Base-by-base conservation (phyloP, 108 stramenopile genomes). In the Nitzschia sp. region DNA sequence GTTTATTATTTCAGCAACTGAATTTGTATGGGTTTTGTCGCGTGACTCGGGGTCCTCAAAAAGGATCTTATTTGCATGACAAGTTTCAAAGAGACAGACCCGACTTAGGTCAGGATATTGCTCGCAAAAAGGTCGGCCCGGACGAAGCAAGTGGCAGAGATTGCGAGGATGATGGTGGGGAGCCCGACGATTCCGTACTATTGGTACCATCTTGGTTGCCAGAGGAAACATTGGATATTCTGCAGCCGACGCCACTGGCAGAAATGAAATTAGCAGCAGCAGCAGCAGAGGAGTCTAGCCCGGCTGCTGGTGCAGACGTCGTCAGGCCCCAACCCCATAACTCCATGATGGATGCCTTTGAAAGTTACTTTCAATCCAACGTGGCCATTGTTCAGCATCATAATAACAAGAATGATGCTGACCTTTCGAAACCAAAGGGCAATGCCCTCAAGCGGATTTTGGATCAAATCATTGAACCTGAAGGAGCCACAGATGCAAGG, bases 1-100 rank as follows among this genome's bases (percentile, higher is more conserved):
- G 49, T 19, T 2, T 33, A 32, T 59, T 59, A n/a, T 46, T 45
- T 1, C 1, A 38, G 61, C 93, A 96, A 74, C 65, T 82, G 35
- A 75, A 77, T 54, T 30, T 77, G 30, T 77, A 70, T 47, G 76
- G 76, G 15, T 77, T 77, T 49, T 42, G 29, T 33, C 26, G 69
- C 34, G 29, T 77, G n/a, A 28, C 46, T 31, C 25, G 46, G 26
- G 89, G 89, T 21, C 54, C 66, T 9, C 77, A 85, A 54, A 75
- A 80, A 54, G 85, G 85, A 36, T 59, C 64, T 25, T 78, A 78
- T 33, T 17, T 49, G 18, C 80, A 80, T 38, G 30, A 33, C 2
- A 47, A 66, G 21, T 79, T 79, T 46, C 54, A 68, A 32, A 38
- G 56, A 36, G 67, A 48, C 25, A 5, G 46, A 30, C 54, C 34